Conservation (phyloP, 2,329 filamentous ascomycete genomes). For the Beauveria caledonica region DNA sequence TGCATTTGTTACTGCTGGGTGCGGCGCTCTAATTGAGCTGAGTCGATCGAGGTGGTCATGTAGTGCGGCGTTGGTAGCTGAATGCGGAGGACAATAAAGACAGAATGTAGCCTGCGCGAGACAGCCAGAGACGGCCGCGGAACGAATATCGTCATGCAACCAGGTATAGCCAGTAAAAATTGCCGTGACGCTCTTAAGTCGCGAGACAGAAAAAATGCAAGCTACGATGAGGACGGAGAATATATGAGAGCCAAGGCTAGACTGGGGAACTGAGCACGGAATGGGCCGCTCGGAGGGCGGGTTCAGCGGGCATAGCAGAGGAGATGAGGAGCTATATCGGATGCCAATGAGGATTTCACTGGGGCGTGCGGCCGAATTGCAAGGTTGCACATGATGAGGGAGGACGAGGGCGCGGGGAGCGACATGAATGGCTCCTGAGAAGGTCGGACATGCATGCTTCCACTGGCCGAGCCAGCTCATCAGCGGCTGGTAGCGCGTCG, state of each 20-base stretch:
- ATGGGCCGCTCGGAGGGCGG: background rate
- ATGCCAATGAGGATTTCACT: background rate
- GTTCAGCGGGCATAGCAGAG: background rate
- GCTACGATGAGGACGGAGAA: background rate
- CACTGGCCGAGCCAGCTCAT: background rate
- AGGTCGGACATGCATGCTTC: background rate
- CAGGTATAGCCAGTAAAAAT: background rate
- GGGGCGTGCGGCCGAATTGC: background rate
- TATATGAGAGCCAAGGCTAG: constrained; percentile 4
- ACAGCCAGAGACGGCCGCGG: background rate
- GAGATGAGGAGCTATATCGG: constrained; percentile 3
- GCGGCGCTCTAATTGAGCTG: background rate
- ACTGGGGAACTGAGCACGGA: background rate
- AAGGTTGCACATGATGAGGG: constrained; percentile 2
- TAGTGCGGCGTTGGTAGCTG: background rate
- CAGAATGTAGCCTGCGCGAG: background rate
- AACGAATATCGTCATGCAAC: background rate
- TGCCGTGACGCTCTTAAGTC: background rate
- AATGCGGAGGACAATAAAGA: background rate
- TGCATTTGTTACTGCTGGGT: background rate
- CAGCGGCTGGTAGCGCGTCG: constrained; percentile 1
- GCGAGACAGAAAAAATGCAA: background rate
- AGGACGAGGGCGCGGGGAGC: background rate
- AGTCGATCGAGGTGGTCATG: background rate
- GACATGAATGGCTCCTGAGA: constrained; percentile 8